These are phyloP conservation scores for Podila epicladia DNA, from an alignment of 192 early-diverging fungal species.

Conservation along the genomic window DNA sequence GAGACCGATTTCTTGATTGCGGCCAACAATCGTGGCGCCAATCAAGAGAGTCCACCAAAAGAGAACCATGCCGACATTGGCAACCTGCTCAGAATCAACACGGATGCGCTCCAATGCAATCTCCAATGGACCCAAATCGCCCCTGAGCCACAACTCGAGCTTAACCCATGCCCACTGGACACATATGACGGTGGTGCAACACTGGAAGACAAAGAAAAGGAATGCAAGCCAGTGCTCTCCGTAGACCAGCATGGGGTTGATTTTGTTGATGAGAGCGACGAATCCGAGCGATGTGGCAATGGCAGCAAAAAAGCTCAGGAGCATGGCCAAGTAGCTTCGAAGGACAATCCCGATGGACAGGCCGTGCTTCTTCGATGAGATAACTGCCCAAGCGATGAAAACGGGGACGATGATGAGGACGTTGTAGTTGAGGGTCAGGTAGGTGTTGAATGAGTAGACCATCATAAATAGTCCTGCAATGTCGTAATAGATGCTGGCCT, in stretches of 20 bases:
- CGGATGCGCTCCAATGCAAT: slow-evolving; percentile 34
- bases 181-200: slow-evolving; percentile 31
- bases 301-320: slow-evolving; percentile 32
- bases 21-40: slow-evolving; percentile 27
- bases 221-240: slow-evolving; percentile 43
- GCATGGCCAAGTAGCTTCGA: slow-evolving; percentile 22
- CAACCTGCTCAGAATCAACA: slow-evolving; percentile 40
- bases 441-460: slow-evolving; percentile 47
- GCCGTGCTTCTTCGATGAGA: slow-evolving; percentile 19
- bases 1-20: slow-evolving; percentile 34
- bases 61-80: slow-evolving; percentile 48
- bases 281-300: slow-evolving; percentile 31
- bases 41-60: slow-evolving; percentile 60
- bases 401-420: slow-evolving; percentile 33
- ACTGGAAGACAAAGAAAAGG: slow-evolving; percentile 35
- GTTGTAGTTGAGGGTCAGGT: slow-evolving; percentile 47
- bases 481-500: slow-evolving; percentile 59
- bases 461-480: slow-evolving; percentile 56
- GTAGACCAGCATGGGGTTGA: slow-evolving; percentile 55
- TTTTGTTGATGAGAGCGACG: slow-evolving; percentile 23
- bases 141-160: slow-evolving; percentile 28
- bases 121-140: slow-evolving; percentile 32
- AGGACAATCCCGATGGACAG: slow-evolving; percentile 5
- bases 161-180: slow-evolving; percentile 42
- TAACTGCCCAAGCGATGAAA: slow-evolving; percentile 31